Evolutionary conservation across 2,329 filamentous ascomycete species (phyloP).

Genomic region (Diaporthe amygdali): DNA sequence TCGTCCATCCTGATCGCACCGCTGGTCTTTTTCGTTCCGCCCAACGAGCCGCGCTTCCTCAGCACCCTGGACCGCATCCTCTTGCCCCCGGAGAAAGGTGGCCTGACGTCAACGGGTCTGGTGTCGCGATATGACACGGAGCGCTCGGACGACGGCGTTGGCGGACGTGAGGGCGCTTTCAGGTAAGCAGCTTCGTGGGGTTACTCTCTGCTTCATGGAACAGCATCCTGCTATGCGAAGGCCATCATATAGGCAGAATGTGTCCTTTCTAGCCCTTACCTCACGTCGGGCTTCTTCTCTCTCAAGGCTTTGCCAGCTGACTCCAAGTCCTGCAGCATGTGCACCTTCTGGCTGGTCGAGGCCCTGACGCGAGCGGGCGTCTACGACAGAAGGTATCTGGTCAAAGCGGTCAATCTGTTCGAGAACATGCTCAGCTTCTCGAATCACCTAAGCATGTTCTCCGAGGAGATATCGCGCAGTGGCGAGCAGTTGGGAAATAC

Average conservation of each 20-base stretch:
- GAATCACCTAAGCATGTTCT: conserved; percentile 78
- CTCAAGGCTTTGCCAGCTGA: too few relatives aligned
- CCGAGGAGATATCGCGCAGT: conserved; percentile 75
- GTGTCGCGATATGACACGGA: conserved; percentile 78
- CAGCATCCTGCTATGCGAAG: too few relatives aligned
- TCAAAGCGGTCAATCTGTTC: conserved; percentile 67
- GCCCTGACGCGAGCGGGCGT: conserved; percentile 72
- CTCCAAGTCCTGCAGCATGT: conserved; percentile 67
- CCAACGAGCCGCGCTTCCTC: conserved; percentile 77
- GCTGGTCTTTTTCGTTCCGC: conserved; percentile 79
- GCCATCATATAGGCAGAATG: too few relatives aligned
- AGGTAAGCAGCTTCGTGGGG: too few relatives aligned
- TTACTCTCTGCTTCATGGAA: too few relatives aligned
- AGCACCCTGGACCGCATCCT: conserved; percentile 76
- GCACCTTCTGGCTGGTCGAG: conserved; percentile 83
- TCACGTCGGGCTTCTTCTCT: too few relatives aligned
- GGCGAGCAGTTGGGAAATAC: conserved; percentile 83
- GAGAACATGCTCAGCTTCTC: conserved; percentile 80
- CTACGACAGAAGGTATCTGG: conserved; percentile 69
- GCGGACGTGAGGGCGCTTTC: conserved; percentile 72
- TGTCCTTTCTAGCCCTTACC: too few relatives aligned
- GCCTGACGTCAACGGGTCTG: conserved; percentile 75
- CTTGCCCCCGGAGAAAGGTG: conserved; percentile 74
- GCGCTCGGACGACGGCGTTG: conserved; percentile 73
- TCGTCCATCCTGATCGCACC: conserved; percentile 78